Percentiles rank a stretch among this genome's conserved stretches.
Evolutionary conservation across 352 stramenopile genomes (phyloP).

Genomic region (Plasmopara halstedii): DNA sequence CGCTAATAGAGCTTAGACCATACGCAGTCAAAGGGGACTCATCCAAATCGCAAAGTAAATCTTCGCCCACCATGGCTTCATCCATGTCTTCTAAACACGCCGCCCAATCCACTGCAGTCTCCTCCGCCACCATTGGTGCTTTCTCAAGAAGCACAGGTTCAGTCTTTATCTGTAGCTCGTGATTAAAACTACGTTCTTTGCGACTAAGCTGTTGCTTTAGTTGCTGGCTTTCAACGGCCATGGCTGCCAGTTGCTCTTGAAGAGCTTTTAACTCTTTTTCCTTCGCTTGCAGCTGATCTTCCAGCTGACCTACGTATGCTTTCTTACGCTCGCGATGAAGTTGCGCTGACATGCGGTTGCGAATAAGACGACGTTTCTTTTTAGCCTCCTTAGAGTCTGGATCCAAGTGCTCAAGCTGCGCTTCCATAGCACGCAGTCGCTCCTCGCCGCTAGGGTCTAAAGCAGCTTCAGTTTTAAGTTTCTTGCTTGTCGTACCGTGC

Average conservation of each 20-base stretch:
- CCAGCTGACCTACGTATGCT: conserved; percentile 78
- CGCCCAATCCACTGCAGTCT: conserved; percentile 39
- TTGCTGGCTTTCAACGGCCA: conserved; percentile 55
- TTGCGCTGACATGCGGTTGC: conserved; percentile 85
- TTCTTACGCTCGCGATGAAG: conserved; percentile 85
- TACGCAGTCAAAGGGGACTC: conserved; percentile 44
- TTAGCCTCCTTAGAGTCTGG: conserved; percentile 85
- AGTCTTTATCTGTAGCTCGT: conserved; percentile 42
- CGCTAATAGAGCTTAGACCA: conserved; percentile 21
- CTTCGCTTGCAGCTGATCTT: conserved; percentile 78
- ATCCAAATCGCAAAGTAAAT: conserved; percentile 69
- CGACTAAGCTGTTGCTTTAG: conserved; percentile 46
- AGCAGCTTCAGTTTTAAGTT: conserved; percentile 59
- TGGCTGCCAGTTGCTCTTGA: conserved; percentile 65
- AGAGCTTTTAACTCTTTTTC: conserved; percentile 67
- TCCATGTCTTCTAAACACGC: conserved; percentile 51
- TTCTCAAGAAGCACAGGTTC: conserved; percentile 37
- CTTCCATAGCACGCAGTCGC: conserved; percentile 74
- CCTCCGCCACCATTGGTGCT: conserved; percentile 22
- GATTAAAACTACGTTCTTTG: conserved; percentile 5
- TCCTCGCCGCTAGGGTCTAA: conserved; percentile 69
- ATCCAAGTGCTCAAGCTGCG: conserved; percentile 74
- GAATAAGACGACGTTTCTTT: conserved; percentile 84
- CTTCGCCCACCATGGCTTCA: conserved; percentile 45
- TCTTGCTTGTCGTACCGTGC: conserved; percentile 36